phyloP scores from a whole-genome alignment of 164 flowering plant species.

The Kingdonia uniflora region DNA sequence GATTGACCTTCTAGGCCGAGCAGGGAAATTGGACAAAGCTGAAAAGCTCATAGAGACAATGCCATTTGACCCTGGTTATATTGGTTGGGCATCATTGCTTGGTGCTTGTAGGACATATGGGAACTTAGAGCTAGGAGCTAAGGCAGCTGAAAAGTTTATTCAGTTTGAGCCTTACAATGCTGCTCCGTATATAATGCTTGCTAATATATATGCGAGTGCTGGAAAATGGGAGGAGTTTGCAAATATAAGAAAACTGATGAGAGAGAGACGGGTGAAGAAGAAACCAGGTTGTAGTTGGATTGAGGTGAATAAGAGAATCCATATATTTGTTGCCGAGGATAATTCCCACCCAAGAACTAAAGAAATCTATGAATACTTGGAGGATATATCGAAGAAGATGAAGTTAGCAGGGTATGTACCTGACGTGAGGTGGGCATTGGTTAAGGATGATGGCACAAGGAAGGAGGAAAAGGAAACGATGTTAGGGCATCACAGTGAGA shows the following conservation, averaged over 20 bases:
- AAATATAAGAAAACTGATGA: conserved; percentile 57
- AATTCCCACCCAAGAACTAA: neutral
- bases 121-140: conserved; percentile 52
- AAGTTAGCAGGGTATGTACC: neutral
- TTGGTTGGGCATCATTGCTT: conserved; percentile 61
- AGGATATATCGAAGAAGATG: neutral
- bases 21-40: conserved; percentile 64
- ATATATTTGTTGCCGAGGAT: neutral
- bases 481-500: neutral
- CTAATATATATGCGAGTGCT: conserved; percentile 52
- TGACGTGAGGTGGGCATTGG: neutral
- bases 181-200: conserved; percentile 55
- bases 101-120: conserved; percentile 70
- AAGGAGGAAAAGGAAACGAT: neutral
- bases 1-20: conserved; percentile 82
- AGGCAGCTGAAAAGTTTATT: conserved; percentile 50
- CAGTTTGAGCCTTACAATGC: conserved; percentile 58
- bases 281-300: conserved; percentile 60
- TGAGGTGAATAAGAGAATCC: neutral
- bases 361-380: neutral
- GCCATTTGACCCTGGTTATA: conserved; percentile 49
- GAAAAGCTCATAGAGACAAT: conserved; percentile 48
- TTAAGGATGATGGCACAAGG: neutral
- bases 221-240: conserved; percentile 51
- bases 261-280: conserved; percentile 49